A percentile compares a stretch with the other conserved stretches of the same genome.
phyloP scores from a whole-genome alignment of 2,329 filamentous ascomycete genomes.

The Mycosphaerella sp. region DNA sequence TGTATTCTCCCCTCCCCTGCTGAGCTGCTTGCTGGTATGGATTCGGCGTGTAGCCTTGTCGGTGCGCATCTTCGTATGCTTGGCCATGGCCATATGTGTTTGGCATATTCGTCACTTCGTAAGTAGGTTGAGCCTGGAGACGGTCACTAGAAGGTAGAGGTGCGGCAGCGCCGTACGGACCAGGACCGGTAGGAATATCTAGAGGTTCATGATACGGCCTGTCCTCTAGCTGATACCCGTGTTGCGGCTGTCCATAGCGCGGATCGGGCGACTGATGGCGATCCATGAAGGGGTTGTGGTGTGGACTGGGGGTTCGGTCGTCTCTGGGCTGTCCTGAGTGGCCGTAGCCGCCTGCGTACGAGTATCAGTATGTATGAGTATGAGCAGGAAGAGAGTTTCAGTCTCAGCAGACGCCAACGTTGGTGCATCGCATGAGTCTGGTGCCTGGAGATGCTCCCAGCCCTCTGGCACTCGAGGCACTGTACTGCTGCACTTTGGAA shows the following conservation, averaged over 20 bases:
- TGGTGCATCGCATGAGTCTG: neutral
- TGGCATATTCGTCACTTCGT: slow-evolving; percentile 63
- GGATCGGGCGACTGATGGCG: slow-evolving; percentile 39
- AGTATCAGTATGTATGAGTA: slow-evolving; percentile 13
- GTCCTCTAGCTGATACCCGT: slow-evolving; percentile 78
- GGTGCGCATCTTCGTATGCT: slow-evolving; percentile 50
- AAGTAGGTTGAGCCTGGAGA: slow-evolving; percentile 76
- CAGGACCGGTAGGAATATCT: slow-evolving; percentile 62
- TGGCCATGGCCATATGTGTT: slow-evolving; percentile 59
- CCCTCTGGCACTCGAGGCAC: neutral
- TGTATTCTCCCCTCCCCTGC: slow-evolving; percentile 50
- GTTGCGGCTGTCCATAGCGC: slow-evolving; percentile 66
- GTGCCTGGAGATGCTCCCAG: slow-evolving; percentile 1
- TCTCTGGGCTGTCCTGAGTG: slow-evolving; percentile 16
- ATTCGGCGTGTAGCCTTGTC: slow-evolving; percentile 40
- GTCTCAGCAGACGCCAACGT: neutral
- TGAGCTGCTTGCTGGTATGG: slow-evolving; percentile 39
- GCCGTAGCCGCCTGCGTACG: slow-evolving; percentile 21
- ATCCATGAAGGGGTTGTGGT: slow-evolving; percentile 24
- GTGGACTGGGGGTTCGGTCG: slow-evolving; percentile 16
- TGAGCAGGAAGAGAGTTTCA: neutral
- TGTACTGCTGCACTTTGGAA: slow-evolving; percentile 10
- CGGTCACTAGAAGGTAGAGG: slow-evolving; percentile 56
- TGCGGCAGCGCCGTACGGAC: slow-evolving; percentile 35
- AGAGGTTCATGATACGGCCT: slow-evolving; percentile 61